Base-by-base conservation (phyloP, 352 stramenopile species). In the Bremia lactucae region DNA sequence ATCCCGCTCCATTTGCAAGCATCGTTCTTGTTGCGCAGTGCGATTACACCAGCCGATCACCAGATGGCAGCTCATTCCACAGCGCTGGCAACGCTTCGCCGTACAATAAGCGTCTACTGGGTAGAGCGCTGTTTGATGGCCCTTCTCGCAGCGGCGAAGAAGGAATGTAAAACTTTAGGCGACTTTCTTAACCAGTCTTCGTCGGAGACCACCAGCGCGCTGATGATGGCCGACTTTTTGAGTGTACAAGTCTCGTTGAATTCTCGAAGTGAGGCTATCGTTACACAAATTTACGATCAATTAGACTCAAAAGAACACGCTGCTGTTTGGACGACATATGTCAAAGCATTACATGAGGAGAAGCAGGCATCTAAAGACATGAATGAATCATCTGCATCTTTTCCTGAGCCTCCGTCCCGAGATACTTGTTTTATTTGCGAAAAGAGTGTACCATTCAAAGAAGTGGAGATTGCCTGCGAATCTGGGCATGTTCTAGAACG, bases 171-270 rank as follows among this genome's bases (percentile, higher is more conserved):
- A 20, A 9, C 37, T 14, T 42, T 70, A 34, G 3, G 35, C 19
- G 54, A 53, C 24, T 72, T 65, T 36, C 42, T 63, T 22, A 36
- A 14, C 6, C 35, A 35, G 22, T 73, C 59, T 0, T 18, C 38
- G 23, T 51, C 52, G 2, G 69, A 83, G 26, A 68, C 59, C 7
- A 72, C 54, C 10, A 81, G 68, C n/a, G 75, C 75, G 3, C 38
- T 91, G 41, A 46, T 65, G 21, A 88, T 91, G 78, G 74, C 73
- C 4, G 78, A 91, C 33, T 82, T 82, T 35, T 59, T 91, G n/a
- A 85, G 71, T 47, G 66, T 86, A 1, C 67, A 87, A 36, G 13
- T 40, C 23, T 59, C 59, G n/a, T 39, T 84, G 36, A 64, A 41
- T 18, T 19, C 42, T 13, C 42, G 37, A 6, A 59, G 43, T 23